These are phyloP conservation scores for Pseudonectria buxi DNA, from an alignment of 2,329 filamentous ascomycete species.

Conservation along the genomic window DNA sequence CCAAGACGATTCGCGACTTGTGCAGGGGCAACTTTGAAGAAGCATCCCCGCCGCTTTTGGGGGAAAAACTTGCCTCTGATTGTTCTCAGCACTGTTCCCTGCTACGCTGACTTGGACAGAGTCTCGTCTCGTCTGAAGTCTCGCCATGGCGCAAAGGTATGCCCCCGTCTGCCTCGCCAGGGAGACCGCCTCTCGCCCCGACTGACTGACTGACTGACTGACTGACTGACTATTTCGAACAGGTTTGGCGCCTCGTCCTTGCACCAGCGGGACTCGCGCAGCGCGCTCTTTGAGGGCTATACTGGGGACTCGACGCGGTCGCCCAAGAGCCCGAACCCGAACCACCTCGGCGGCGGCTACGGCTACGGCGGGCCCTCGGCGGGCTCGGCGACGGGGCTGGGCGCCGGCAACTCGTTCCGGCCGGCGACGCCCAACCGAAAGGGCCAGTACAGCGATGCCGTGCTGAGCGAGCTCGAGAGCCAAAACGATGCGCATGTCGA, in stretches of 20 bases:
- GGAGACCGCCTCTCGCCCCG: too few species aligned
- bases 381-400: conserved; percentile 25
- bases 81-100: neutral
- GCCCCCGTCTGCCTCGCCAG: too few species aligned
- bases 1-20: too few species aligned
- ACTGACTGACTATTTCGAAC: too few species aligned
- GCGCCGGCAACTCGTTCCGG: conserved; percentile 41
- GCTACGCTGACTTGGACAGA: too few species aligned
- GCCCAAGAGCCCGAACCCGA: conserved; percentile 40
- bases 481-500: conserved; percentile 90
- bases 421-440: conserved; percentile 67
- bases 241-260: conserved; percentile 64
- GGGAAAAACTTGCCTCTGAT: too few species aligned
- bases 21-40: too few species aligned
- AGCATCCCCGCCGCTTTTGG: too few species aligned
- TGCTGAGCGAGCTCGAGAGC: conserved; percentile 87
- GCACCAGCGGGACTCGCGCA: conserved; percentile 67
- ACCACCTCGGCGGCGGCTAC: conserved; percentile 47
- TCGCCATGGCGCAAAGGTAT: conserved; percentile 31
- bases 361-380: conserved; percentile 21
- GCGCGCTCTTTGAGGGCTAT: conserved; percentile 70
- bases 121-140: conserved; percentile 1
- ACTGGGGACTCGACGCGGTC: conserved; percentile 39
- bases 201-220: too few species aligned
- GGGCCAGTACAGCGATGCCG: conserved; percentile 88